Percentiles rank a stretch among this genome's conserved stretches.
Conservation (phyloP, 2,329 filamentous ascomycete genomes). For the Tolypocladium cylindrosporum region DNA sequence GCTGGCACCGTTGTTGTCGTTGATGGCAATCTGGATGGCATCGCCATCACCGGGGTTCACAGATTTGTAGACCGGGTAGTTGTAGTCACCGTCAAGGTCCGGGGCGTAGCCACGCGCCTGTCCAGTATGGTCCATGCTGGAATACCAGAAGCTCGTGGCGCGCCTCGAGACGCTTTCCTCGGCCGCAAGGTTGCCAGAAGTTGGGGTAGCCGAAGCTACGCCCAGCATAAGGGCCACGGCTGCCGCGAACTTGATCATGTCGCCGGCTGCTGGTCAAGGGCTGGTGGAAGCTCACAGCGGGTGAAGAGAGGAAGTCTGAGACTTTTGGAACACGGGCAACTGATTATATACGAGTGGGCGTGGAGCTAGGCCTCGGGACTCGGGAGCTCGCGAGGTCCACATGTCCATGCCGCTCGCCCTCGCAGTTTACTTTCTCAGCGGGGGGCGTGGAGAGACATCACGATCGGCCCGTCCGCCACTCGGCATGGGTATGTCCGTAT, state of each 20-base stretch:
- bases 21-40: conserved; percentile 28
- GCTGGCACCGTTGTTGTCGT: conserved; percentile 19
- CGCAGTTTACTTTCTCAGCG: not conserved
- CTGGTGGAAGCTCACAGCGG: not conserved
- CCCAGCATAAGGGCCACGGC: conserved; percentile 8
- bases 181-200: conserved; percentile 1
- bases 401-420: not conserved
- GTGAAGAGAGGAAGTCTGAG: not conserved
- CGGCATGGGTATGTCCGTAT: not conserved
- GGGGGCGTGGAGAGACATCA: not conserved
- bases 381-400: not conserved
- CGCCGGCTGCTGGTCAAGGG: conserved; percentile 1
- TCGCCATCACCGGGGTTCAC: conserved; percentile 25
- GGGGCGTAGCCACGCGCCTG: conserved; percentile 27
- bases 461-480: not conserved
- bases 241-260: conserved; percentile 9
- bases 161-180: conserved; percentile 6
- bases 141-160: conserved; percentile 27
- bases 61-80: conserved; percentile 27
- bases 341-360: not conserved
- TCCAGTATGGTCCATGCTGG: conserved; percentile 29
- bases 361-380: not conserved
- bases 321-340: not conserved
- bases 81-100: conserved; percentile 25
- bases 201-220: conserved; percentile 8